A percentile compares a stretch with the other conserved stretches of the same genome.
phyloP scores from a whole-genome alignment of 2,329 filamentous ascomycete genomes.

The Aureobasidium sp. region DNA sequence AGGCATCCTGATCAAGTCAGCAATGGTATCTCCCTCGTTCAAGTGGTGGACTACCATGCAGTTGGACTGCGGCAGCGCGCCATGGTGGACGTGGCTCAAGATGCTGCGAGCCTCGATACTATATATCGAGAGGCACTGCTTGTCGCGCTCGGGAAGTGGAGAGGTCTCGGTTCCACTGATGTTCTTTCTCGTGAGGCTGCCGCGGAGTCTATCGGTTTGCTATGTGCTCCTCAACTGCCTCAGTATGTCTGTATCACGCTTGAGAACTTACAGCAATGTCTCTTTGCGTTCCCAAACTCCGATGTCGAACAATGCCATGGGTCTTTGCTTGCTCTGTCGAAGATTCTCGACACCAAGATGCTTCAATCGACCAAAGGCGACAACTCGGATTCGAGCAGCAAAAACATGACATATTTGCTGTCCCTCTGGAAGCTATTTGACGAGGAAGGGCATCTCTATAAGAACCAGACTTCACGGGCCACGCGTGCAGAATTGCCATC shows the following conservation, averaged over 20 bases:
- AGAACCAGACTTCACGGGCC: conserved; percentile 4
- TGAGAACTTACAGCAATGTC: background rate
- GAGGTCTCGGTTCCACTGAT: conserved; percentile 77
- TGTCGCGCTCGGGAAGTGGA: conserved; percentile 69
- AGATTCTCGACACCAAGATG: conserved; percentile 20
- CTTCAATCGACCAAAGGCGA: conserved; percentile 29
- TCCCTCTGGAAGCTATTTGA: background rate
- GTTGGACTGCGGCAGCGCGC: conserved; percentile 82
- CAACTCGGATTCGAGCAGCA: conserved; percentile 15
- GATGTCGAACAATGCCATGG: conserved; percentile 7
- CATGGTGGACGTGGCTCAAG: conserved; percentile 65
- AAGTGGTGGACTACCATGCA: conserved; percentile 85
- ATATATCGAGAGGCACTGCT: conserved; percentile 62
- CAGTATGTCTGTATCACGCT: background rate
- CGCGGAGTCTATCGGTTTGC: conserved; percentile 53
- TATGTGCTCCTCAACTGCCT: background rate
- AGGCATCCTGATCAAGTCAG: conserved; percentile 79
- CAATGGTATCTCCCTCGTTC: conserved; percentile 77
- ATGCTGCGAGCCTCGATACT: conserved; percentile 55
- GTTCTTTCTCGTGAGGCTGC: conserved; percentile 63
- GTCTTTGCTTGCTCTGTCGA: conserved; percentile 6
- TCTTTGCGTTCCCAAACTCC: background rate
- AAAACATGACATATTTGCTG: conserved; percentile 22
- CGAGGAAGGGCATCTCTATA: background rate
- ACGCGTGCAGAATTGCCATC: conserved; percentile 23